Conservation (phyloP, 495 filamentous ascomycete species). For the Astrocystis sublimbata region DNA sequence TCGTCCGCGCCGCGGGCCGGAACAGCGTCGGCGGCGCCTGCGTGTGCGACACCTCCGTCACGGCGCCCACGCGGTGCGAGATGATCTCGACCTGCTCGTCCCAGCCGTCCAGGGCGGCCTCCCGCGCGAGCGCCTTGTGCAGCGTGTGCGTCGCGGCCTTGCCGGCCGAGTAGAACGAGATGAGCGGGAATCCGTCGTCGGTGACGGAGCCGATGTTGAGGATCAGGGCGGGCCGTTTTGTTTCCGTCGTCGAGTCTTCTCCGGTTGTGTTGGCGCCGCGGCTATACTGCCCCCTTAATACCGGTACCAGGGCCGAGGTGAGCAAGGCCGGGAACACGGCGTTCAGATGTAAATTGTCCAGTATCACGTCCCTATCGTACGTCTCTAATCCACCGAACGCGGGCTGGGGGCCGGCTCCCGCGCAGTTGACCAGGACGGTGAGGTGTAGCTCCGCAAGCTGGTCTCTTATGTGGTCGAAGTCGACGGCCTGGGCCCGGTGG, state of each 20-base stretch:
- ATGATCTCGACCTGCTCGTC: slow-evolving; percentile 29
- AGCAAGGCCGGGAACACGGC: slow-evolving; percentile 11
- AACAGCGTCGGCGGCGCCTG: slow-evolving; percentile 17
- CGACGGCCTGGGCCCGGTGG: slow-evolving; percentile 8
- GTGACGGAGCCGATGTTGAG: slow-evolving; percentile 32
- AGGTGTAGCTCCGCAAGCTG: slow-evolving; percentile 30
- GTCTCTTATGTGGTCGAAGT: slow-evolving; percentile 18
- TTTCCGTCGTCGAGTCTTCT: background rate
- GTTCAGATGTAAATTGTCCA: slow-evolving; percentile 14
- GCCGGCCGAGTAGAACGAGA: slow-evolving; percentile 28
- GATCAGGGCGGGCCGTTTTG: slow-evolving; percentile 22
- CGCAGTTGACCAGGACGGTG: slow-evolving; percentile 37
- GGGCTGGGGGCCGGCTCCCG: slow-evolving; percentile 22
- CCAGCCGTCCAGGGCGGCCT: background rate
- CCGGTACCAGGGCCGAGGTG: slow-evolving; percentile 13
- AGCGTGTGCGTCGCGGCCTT: slow-evolving; percentile 25
- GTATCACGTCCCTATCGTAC: background rate
- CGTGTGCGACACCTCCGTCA: slow-evolving; percentile 21
- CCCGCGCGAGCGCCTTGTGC: slow-evolving; percentile 4
- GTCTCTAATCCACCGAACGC: slow-evolving; percentile 13
- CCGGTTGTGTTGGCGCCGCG: background rate
- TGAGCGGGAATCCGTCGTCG: slow-evolving; percentile 26
- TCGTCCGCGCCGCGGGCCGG: slow-evolving; percentile 23
- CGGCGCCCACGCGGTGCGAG: slow-evolving; percentile 23
- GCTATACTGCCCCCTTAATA: background rate